Base-by-base conservation (phyloP, 352 stramenopile genomes). In the Globisporangium recalcitrans region DNA sequence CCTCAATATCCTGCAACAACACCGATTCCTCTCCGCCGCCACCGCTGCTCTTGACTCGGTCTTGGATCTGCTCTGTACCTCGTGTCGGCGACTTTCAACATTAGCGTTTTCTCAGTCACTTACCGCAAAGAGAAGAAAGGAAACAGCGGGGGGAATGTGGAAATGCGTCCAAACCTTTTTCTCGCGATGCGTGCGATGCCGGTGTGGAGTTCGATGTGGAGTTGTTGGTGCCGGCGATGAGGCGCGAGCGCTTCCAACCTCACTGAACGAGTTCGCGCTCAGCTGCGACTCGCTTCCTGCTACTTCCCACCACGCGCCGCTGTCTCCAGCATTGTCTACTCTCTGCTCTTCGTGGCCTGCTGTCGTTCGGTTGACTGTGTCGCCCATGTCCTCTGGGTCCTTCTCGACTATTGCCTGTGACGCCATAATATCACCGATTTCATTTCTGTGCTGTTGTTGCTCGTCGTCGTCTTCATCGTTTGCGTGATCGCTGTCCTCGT, bases 341-440 rank as follows among this genome's bases (percentile, higher is more conserved):
- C 55, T 9, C 46, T 38, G n/a, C 27, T 65, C n/a, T 13, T 55
- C 11, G 22, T 44, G 5, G 7, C 34, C 47, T 7, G 8, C 46
- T 29, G 31, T 38, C 16, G 13, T 16, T 64, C 44, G 64, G 29
- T 44, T 22, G 27, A 24, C 27, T 22, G 21, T 34, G 24, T 22
- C 29, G 29, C 26, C 60, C 52, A 8, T 31, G 38, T 63, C 53
- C 2, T 57, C 26, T 9, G 52, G 55, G 4, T 60, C 42, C 3
- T 69, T 29, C 65, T 77, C 75, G 32, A 76, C 26, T 0, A 73
- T 24, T 4, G 53, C 58, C 46, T 93, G 84, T 7, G 84, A 87
- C 19, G 79, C 77, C 27, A 93, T 64, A 38, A 93, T 93, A 40
- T 89, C 81, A 2, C 62, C 52, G 52, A 90, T 88, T 60, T 93